Base-by-base conservation (phyloP, 352 stramenopile genomes). In the Phytophthora fragariaefolia region DNA sequence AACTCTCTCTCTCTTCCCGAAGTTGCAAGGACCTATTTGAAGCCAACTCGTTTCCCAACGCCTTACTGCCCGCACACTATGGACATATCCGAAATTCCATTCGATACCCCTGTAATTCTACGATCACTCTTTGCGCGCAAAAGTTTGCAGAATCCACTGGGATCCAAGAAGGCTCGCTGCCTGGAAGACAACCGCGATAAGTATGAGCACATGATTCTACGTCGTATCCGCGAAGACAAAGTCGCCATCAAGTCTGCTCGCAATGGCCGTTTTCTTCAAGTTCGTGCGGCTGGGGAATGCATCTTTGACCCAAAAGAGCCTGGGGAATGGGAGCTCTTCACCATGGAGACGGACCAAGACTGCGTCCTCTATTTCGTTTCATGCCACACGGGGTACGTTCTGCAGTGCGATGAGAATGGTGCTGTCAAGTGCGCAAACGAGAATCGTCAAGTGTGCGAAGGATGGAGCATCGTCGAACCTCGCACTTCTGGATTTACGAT, bases 151-250 rank as follows among this genome's bases (percentile, higher is more conserved):
- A 77, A 75, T n/a, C 49, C 66, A 3, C 50, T 64, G 26, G 74
- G 74, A 10, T 74, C 69, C 36, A 77, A 77, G 52, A 69, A 66
- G n/a, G 66, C 74, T 26, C 59, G 63, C 43, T 82, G 74, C 46
- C 23, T 67, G 1, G 55, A 52, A 17, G 60, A 69, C 36, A 73
- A 78, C 48, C 50, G 63, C 4, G 71, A 78, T 20, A 24, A 59
- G 6, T 78, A 73, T 30, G 66, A 78, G 57, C 58, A 69, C 27
- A 22, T 77, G 23, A 51, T 79, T 23, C 50, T 82, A 52, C 74
- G 34, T n/a, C 71, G 48, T 38, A 54, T 77, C 13, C 43, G 54
- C 8, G 63, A 77, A 30, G 69, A 73, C 24, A 79, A 76, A 60
- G 32, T 82, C 12, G 71, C 67, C 8, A 77, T 82, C 38, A 54